phyloP scores from a whole-genome alignment of 2,329 filamentous ascomycete species.

The Trichoderma koningiopsis region DNA sequence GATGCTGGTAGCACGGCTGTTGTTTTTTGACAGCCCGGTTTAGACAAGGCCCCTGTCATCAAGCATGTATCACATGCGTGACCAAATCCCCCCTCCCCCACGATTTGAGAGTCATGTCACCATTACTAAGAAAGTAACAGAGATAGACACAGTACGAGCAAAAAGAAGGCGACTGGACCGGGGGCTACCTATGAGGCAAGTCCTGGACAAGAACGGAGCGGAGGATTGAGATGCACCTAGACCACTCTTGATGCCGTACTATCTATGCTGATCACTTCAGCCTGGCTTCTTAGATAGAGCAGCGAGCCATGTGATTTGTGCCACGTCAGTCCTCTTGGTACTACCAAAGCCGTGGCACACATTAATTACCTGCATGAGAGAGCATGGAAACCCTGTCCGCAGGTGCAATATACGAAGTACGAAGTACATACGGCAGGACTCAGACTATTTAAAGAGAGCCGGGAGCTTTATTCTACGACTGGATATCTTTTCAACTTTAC shows the following conservation, averaged over 20 bases:
- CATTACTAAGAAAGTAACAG: background rate
- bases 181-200: background rate
- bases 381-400: background rate
- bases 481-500: background rate
- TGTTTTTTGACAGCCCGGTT: constrained; percentile 1
- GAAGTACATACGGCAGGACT: background rate
- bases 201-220: background rate
- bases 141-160: constrained; percentile 15
- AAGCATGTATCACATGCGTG: constrained; percentile 2
- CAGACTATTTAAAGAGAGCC: background rate
- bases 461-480: background rate
- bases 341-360: background rate
- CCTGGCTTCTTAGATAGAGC: background rate
- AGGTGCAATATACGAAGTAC: background rate
- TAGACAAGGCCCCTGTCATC: background rate
- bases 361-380: constrained; percentile 2
- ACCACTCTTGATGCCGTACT: constrained; percentile 2
- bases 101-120: constrained; percentile 7
- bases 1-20: background rate
- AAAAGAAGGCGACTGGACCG: background rate
- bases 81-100: background rate
- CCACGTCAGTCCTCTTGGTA: constrained; percentile 18
- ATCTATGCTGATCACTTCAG: constrained; percentile 19
- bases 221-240: background rate
- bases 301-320: constrained; percentile 9